These are phyloP conservation scores for Plectosphaerella sp. DNA, from an alignment of 2,329 filamentous ascomycete species.

Conservation along the genomic window DNA sequence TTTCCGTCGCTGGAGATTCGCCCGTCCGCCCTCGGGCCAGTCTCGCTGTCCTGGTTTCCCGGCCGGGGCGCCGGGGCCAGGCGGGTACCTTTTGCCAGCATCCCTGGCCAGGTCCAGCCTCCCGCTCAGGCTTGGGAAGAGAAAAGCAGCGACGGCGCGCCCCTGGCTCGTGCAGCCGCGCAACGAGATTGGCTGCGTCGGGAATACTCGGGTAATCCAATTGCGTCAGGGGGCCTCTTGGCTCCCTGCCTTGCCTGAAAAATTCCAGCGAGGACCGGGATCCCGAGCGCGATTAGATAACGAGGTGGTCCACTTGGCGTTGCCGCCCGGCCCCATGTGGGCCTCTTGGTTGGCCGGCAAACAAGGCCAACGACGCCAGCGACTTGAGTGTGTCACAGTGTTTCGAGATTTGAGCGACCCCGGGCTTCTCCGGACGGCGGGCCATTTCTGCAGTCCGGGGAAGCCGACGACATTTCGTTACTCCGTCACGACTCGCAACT, in stretches of 20 bases:
- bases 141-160: conserved; percentile 1
- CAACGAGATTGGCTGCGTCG: conserved; percentile 11
- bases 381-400: too few species aligned
- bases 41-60: background rate
- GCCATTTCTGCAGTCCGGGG: too few species aligned
- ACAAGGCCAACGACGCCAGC: too few species aligned
- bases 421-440: too few species aligned
- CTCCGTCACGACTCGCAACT: too few species aligned
- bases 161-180: conserved; percentile 9
- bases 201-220: conserved; percentile 12
- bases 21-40: too few species aligned
- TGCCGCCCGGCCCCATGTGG: too few species aligned
- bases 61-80: conserved; percentile 6
- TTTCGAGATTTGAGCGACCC: too few species aligned
- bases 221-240: background rate
- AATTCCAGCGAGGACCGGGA: too few species aligned
- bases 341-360: too few species aligned
- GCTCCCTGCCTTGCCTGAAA: background rate
- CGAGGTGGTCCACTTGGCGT: background rate
- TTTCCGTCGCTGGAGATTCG: conserved; percentile 5
- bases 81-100: background rate
- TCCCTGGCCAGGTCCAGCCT: background rate
- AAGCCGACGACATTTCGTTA: too few species aligned
- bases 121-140: too few species aligned
- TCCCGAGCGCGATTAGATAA: background rate